These are phyloP conservation scores for Aspergillus niger DNA, from an alignment of 2,329 filamentous ascomycete species.

Conservation along the genomic window DNA sequence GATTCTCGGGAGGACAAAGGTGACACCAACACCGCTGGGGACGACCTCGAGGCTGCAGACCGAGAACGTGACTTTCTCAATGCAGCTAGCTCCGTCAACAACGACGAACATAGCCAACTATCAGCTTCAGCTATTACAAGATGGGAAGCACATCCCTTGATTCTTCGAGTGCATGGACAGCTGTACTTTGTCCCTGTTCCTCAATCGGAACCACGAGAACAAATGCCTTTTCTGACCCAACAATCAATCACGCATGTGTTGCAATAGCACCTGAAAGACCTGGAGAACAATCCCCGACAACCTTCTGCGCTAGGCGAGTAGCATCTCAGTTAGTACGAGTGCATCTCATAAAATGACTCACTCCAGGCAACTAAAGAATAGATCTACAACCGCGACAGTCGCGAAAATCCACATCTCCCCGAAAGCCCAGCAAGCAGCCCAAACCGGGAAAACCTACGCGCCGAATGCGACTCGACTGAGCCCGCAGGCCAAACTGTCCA, in stretches of 20 bases:
- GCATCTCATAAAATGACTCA: background rate
- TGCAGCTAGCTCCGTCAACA: background rate
- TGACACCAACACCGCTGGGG: background rate
- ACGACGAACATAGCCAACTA: background rate
- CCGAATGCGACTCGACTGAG: background rate
- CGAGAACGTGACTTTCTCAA: background rate
- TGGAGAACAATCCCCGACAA: background rate
- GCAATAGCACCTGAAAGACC: no score
- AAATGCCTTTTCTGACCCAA: no score
- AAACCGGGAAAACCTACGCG: background rate
- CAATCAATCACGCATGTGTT: no score
- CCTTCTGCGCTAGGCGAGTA: background rate
- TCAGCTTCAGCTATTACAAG: background rate
- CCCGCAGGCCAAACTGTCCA: background rate
- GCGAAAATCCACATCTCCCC: slow-evolving; percentile 2
- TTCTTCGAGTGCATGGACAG: no score
- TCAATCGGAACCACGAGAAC: no score
- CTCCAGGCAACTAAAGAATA: background rate
- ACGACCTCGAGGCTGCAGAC: background rate
- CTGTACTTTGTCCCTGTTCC: no score
- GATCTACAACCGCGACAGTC: background rate
- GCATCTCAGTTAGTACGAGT: background rate
- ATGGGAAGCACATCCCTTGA: no score
- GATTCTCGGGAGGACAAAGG: background rate
- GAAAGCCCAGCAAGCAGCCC: background rate